Evolutionary conservation across 2,329 filamentous ascomycete genomes (phyloP), one percentile per base, ranked within the genome.

Genomic region (Aspergillus felis): DNA sequence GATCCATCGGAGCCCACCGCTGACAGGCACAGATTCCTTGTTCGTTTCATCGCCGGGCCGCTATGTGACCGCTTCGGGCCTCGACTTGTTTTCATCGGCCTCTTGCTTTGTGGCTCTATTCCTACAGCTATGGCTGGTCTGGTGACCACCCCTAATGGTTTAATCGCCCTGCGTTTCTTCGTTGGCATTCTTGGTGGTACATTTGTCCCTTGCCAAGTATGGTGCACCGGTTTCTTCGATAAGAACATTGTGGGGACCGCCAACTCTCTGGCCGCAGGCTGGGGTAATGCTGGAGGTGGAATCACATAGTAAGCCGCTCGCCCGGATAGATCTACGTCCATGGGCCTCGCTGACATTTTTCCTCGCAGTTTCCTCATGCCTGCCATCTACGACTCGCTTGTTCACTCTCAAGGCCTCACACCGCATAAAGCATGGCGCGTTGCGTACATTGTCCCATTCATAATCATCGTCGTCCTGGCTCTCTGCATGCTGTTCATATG

Each of bases 221-320:
- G 92, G 91, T 90, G 88, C 9, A 96, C 91, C 0, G 91, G 88
- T 0, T 96, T 96, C 80, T 96, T 91, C 72, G 92, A 97, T 77
- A 94, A 92, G 78, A 94, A 92, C 67, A 82, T 96, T 27, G 89
- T 96, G 20, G 92, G 92, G 50, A 92, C 90, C 5, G 90, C 91
- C 60, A 97, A 96, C 70, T 89, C 91, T 2, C 76, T 96, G 20
- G 88, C 91, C 1, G 92, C 87, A 46, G 92, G 92, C 14, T 88
- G 90, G 78, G 92, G 92, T 53, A 96, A 96, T 66, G 84, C 90
- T 27, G 92, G 92, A 57, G 92, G 92, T 61, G 92, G 92, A 56
- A 89, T 96, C 64, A 96, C 92, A 1, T 96, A 96, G 73, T 74
- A 66, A 28, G 69, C 58, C 22, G 12, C 44, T 14, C 22, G 14